phyloP scores from a whole-genome alignment of 129 eudicot genomes.

The Rutidosis leptorrhynchoides region DNA sequence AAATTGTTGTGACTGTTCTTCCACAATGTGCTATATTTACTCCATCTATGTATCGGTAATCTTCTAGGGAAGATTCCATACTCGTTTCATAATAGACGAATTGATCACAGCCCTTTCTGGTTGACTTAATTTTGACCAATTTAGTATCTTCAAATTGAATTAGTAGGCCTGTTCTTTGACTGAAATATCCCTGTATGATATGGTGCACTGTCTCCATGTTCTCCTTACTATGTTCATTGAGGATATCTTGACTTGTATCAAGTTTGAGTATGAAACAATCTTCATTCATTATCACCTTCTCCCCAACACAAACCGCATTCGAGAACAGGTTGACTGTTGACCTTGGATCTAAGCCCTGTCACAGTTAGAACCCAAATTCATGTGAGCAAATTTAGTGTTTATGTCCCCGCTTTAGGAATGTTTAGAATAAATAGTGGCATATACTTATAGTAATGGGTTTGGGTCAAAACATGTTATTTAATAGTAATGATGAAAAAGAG shows the following conservation, averaged over 20 bases:
- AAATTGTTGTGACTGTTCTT: conserved; percentile 43
- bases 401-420: background rate
- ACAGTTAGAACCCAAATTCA: background rate
- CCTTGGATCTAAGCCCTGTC: conserved; percentile 77
- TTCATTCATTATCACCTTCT: conserved; percentile 49
- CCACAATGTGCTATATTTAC: conserved; percentile 68
- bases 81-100: conserved; percentile 62
- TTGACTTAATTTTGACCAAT: conserved; percentile 54
- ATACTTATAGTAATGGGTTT: background rate
- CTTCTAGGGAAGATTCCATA: conserved; percentile 64
- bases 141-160: conserved; percentile 75
- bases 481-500: background rate
- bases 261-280: conserved; percentile 63
- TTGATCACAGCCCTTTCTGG: conserved; percentile 34
- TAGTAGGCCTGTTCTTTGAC: conserved; percentile 81
- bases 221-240: conserved; percentile 50
- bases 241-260: conserved; percentile 53
- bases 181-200: conserved; percentile 70
- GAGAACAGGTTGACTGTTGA: conserved; percentile 65
- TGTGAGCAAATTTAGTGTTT: background rate
- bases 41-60: conserved; percentile 55
- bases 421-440: background rate
- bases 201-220: conserved; percentile 70
- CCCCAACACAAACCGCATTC: conserved; percentile 66
- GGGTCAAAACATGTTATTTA: background rate